phyloP scores from a whole-genome alignment of 2,329 filamentous ascomycete species.

The Fusarium sp. region DNA sequence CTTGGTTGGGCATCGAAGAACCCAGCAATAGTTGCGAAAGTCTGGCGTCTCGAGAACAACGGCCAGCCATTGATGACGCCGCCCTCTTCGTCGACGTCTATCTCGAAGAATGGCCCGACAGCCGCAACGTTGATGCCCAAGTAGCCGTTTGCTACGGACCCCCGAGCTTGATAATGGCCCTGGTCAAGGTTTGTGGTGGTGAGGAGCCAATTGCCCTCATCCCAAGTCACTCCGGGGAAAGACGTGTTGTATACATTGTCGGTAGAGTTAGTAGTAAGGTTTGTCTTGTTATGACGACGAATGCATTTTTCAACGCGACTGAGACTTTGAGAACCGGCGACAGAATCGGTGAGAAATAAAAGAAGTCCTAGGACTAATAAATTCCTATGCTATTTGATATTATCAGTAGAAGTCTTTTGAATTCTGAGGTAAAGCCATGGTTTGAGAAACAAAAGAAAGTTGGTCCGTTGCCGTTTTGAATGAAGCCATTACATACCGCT shows the following conservation, averaged over 20 bases:
- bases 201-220: slow-evolving; percentile 4
- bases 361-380: neutral
- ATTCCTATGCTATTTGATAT: neutral
- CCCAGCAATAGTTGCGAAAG: neutral
- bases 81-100: neutral
- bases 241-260: neutral
- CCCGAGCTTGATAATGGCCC: slow-evolving; percentile 4
- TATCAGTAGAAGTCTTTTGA: neutral
- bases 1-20: neutral
- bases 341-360: neutral
- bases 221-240: slow-evolving; percentile 1
- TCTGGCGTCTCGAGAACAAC: neutral
- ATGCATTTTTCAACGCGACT: neutral
- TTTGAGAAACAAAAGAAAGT: neutral
- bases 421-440: neutral
- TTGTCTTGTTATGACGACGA: neutral
- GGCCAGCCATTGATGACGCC: slow-evolving; percentile 13
- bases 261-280: neutral
- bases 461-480: neutral
- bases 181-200: neutral
- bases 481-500: neutral
- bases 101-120: slow-evolving; percentile 1
- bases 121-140: slow-evolving; percentile 5
- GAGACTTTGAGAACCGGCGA: neutral
- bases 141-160: slow-evolving; percentile 9